Evolutionary conservation across 192 early-diverging fungal genomes (phyloP), one percentile per base, ranked within the genome.

Genomic region (Umbelopsis sp.): DNA sequence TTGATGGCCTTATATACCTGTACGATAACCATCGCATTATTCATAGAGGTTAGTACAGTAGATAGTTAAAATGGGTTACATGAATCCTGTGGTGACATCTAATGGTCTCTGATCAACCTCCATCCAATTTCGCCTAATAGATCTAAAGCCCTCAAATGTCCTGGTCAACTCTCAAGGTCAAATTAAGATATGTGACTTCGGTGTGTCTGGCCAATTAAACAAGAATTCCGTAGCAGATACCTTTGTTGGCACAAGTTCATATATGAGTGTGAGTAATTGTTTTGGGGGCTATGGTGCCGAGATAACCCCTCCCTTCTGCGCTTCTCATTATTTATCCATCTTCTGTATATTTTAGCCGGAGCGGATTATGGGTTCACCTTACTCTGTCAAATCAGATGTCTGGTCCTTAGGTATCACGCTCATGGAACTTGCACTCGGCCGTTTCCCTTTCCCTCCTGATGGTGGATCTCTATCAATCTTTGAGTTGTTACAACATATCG

Each of bases 401-500:
- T 93, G 92, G 93, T 92, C 90, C n/a, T 73, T 95, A 22, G 92
- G 92, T 34, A 85, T 93, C 66, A 91, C 92, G 4, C 78, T 93
- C 59, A 91, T 95, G 91, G 92, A 95, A 72, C 79, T 95, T 74
- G 91, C 91, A 0, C 74, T 94, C 36, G 92, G 92, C 66, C 77
- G 88, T 56, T 93, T 90, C 73, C 92, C 92, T 25, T 80, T 93
- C 66, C 88, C 87, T 53, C 84, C 89, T 44, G 93, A 92, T 54
- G 81, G 85, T 49, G 87, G 84, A 74, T 81, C 86, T 21, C 69
- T 93, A 79, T 88, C 92, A n/a, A 92, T 95, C 36, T 93, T 98
- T 78, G 97, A 99, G 65, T 83, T 99, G 72, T 87, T 99, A 68
- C 92, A 95, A 77, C 95, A 92, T 72, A 97, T 99, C 70, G 91